These are phyloP conservation scores for Curvularia eragrostidis DNA, from an alignment of 2,329 filamentous ascomycete genomes.

Conservation along the genomic window DNA sequence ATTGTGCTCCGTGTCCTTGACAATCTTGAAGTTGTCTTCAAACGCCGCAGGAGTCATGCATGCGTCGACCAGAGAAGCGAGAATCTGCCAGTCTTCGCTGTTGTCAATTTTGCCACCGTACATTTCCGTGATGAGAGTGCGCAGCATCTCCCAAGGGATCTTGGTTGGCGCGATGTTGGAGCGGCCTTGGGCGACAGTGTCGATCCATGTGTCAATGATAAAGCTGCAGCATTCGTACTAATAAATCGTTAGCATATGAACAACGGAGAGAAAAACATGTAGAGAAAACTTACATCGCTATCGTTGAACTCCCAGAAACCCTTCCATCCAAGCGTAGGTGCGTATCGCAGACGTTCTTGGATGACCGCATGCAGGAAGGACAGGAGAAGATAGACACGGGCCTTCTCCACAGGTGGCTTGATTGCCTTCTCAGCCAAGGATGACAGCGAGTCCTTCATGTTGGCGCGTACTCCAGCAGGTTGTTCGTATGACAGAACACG, in stretches of 20 bases:
- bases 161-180: constrained; percentile 93
- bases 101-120: constrained; percentile 98
- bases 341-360: constrained; percentile 92
- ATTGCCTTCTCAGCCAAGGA: constrained; percentile 76
- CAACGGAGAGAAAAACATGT: constrained; percentile 1
- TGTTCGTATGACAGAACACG: constrained; percentile 98
- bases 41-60: constrained; percentile 89
- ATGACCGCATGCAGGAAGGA: constrained; percentile 96
- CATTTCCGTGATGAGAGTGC: constrained; percentile 87
- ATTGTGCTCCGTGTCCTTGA: constrained; percentile 64
- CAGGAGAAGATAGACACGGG: constrained; percentile 85
- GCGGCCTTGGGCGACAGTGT: constrained; percentile 78
- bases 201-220: constrained; percentile 95
- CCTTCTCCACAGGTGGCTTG: constrained; percentile 88
- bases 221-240: constrained; percentile 97
- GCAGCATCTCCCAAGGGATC: constrained; percentile 96
- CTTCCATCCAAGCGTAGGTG: constrained; percentile 94
- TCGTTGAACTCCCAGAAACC: constrained; percentile 99
- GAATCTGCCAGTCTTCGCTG: constrained; percentile 77
- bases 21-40: constrained; percentile 89
- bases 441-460: constrained; percentile 97
- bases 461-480: constrained; percentile 92
- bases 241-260: constrained; percentile 39
- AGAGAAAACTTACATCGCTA: constrained; percentile 81
- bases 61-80: constrained; percentile 74